Percentiles rank a stretch among this genome's conserved stretches.
Conservation (phyloP, 441 rosid species). For the Aleurites moluccanus region DNA sequence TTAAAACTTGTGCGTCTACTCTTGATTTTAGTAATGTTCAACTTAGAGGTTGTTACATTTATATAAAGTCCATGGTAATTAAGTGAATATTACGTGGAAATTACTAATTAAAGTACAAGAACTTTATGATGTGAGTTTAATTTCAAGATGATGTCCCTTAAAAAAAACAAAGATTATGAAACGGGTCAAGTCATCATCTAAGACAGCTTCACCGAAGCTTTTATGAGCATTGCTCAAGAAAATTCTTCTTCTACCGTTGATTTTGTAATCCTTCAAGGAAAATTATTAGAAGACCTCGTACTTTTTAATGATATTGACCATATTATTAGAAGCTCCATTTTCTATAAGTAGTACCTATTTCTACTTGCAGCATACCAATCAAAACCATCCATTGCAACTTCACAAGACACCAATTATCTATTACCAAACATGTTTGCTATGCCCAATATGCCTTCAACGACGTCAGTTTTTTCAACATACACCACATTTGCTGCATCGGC, state of each 20-base stretch:
- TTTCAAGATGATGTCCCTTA: not conserved
- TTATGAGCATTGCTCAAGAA: constrained; percentile 12
- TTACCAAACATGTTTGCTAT: constrained; percentile 16
- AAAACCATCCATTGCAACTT: not conserved
- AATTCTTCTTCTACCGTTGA: not conserved
- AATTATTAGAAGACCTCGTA: not conserved
- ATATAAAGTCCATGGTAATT: too few species aligned
- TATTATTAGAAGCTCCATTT: not conserved
- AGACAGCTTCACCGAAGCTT: too few species aligned
- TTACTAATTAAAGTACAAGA: too few species aligned
- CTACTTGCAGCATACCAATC: not conserved
- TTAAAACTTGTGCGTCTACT: too few species aligned
- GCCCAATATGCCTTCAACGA: constrained; percentile 23
- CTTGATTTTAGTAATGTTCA: too few species aligned
- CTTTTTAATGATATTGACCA: too few species aligned
- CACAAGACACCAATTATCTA: too few species aligned
- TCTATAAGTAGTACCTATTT: not conserved
- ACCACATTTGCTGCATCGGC: constrained; percentile 29
- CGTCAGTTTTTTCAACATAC: constrained; percentile 25
- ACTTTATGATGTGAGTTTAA: not conserved
- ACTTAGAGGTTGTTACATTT: too few species aligned
- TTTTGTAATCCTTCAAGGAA: not conserved
- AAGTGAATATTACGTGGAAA: too few species aligned
- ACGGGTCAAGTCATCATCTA: not conserved
- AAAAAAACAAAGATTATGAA: not conserved